These are phyloP conservation scores for Aspergillus niger DNA, from an alignment of 2,329 filamentous ascomycete genomes.

Conservation along the genomic window DNA sequence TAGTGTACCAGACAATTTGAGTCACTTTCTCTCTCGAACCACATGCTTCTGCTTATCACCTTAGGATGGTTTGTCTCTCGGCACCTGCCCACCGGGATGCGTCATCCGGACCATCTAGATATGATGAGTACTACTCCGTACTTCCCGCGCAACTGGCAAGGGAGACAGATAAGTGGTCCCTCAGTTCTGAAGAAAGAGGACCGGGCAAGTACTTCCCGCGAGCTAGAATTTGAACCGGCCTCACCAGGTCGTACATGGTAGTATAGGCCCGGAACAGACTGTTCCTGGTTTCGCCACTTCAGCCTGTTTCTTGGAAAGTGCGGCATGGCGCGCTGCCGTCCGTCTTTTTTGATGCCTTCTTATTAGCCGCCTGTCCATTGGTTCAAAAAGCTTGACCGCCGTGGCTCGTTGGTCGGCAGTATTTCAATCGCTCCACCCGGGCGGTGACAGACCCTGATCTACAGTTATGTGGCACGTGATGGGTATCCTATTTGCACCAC, in stretches of 20 bases:
- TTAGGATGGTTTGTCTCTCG: neutral
- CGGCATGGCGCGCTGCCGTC: neutral
- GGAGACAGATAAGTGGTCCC: neutral
- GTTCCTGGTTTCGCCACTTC: neutral
- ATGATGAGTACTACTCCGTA: neutral
- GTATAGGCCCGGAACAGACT: neutral
- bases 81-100: neutral
- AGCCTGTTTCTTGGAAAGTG: constrained; percentile 2
- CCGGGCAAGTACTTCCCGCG: neutral
- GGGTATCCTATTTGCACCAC: neutral
- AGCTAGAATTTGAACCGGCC: neutral
- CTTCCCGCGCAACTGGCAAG: neutral
- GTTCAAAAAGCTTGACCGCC: neutral
- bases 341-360: neutral
- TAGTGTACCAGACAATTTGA: neutral
- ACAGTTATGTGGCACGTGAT: neutral
- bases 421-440: neutral
- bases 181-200: neutral
- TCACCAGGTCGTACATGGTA: neutral
- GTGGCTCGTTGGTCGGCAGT: neutral
- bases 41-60: neutral
- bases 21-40: neutral
- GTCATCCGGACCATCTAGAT: neutral
- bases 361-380: constrained; percentile 1
- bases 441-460: neutral